phyloP scores from a whole-genome alignment of 140 eudicot genomes.

The Senecio squalidus region DNA sequence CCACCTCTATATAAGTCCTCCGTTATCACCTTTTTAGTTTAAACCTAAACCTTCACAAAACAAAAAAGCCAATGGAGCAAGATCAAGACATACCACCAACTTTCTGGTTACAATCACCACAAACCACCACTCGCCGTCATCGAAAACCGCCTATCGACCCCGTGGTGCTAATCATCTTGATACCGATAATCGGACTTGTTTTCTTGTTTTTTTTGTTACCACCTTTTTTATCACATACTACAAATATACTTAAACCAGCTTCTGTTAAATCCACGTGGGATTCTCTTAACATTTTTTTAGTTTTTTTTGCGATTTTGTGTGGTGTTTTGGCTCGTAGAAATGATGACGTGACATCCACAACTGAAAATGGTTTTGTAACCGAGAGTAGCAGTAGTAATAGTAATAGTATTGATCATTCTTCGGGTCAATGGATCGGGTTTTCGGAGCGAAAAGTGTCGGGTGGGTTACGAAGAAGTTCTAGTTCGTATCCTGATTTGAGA shows the following conservation, averaged over 20 bases:
- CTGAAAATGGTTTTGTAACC: slow-evolving; percentile 7
- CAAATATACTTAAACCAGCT: slow-evolving; percentile 39
- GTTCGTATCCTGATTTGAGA: slow-evolving; percentile 75
- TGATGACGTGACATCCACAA: slow-evolving; percentile 37
- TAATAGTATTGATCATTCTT: not conserved
- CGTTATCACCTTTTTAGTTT: slow-evolving; percentile 13
- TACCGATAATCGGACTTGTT: slow-evolving; percentile 40
- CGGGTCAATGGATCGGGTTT: slow-evolving; percentile 21
- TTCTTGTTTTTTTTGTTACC: slow-evolving; percentile 42
- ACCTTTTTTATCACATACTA: slow-evolving; percentile 44
- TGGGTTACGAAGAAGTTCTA: slow-evolving; percentile 61
- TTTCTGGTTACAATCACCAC: slow-evolving; percentile 43
- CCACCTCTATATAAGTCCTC: slow-evolving; percentile 18
- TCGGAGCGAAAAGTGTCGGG: slow-evolving; percentile 19
- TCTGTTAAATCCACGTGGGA: slow-evolving; percentile 68
- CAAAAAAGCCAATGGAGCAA: slow-evolving; percentile 47
- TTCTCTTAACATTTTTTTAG: slow-evolving; percentile 54
- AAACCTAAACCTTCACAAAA: slow-evolving; percentile 14
- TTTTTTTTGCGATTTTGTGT: slow-evolving; percentile 64
- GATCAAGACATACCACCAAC: slow-evolving; percentile 40
- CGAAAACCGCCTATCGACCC: slow-evolving; percentile 37
- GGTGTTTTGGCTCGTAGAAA: slow-evolving; percentile 49
- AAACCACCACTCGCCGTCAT: slow-evolving; percentile 38
- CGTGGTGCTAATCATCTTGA: slow-evolving; percentile 45
- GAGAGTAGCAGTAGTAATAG: slow-evolving; percentile 7